Evolutionary conservation across 2,329 filamentous ascomycete genomes (phyloP), one percentile per base, ranked within the genome.

Genomic region (Colletotrichum karsti): DNA sequence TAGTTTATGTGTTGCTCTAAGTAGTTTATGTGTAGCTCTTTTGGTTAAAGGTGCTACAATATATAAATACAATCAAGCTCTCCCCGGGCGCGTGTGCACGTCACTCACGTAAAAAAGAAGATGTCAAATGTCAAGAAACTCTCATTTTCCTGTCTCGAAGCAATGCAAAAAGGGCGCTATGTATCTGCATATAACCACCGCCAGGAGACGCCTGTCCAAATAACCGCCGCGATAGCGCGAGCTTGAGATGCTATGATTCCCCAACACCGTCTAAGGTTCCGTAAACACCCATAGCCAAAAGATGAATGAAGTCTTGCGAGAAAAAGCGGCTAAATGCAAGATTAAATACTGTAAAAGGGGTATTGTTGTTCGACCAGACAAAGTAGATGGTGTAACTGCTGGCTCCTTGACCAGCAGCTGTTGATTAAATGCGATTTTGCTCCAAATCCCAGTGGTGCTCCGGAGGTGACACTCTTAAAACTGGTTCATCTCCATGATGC

Each of bases 401-500:
- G 33, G 48, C 35, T 20, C 42, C 22, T 26, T 24, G 48, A 18
- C 63, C 51, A 53, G 48, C 66, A 53, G 39, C 48, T 22, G 48
- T 26, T n/a, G 13, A 67, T 56, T 60, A 61, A 41, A 51, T 10
- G 22, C 8, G 6, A 28, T 22, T 33, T 7, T 54, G 48, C 24
- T 18, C 42, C 46, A 18, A 24, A 39, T 18, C 7, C 18, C 20
- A 4, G 33, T 15, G 30, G 12, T 18, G 30, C n/a, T n/a, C n/a
- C n/a, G 12, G 44, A 50, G 13, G 30, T 20, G 12, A 30, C 13
- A 41, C 18, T 33, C 30, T 72, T 54, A 75, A 24, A 74, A 72
- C 53, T 73, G 71, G 18, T 67, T 71, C 51, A 68, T 71, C 42
- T 81, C 79, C 60, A 79, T 67, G 28, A 72, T 69, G 74, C 79